Conservation (phyloP, 2,329 filamentous ascomycete species). For the Sphaerulina vaccinii region DNA sequence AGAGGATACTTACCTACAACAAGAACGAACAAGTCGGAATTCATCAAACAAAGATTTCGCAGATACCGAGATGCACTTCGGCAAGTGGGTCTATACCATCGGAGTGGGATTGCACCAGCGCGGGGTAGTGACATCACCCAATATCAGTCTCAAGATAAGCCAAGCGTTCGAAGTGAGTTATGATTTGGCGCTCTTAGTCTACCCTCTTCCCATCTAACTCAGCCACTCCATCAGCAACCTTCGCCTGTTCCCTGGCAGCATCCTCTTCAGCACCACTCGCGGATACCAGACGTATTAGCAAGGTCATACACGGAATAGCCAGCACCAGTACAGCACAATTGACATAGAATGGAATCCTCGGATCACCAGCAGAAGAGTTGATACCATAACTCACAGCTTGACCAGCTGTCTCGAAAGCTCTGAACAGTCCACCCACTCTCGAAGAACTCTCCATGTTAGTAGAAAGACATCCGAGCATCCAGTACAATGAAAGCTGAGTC, state of each 20-base stretch:
- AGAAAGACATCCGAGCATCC: conserved; percentile 41
- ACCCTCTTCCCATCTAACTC: background rate
- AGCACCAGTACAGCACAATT: conserved; percentile 24
- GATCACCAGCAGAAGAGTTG: conserved; percentile 19
- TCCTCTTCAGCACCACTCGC: conserved; percentile 5
- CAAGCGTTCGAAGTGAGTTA: too few relatives aligned
- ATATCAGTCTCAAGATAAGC: too few relatives aligned
- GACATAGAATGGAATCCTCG: conserved; percentile 19
- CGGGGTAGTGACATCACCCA: too few relatives aligned
- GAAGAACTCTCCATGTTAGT: conserved; percentile 37
- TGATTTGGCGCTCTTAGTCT: too few relatives aligned
- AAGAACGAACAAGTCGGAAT: too few relatives aligned
- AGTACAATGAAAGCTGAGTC: conserved; percentile 36
- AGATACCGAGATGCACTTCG: too few relatives aligned
- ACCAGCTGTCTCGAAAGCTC: conserved; percentile 50
- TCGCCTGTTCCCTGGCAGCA: background rate
- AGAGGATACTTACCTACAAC: too few relatives aligned
- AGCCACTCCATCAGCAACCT: background rate
- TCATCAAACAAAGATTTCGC: too few relatives aligned
- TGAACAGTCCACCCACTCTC: conserved; percentile 33
- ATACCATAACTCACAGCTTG: conserved; percentile 33
- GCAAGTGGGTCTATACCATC: too few relatives aligned
- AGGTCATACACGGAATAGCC: conserved; percentile 23
- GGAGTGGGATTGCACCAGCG: too few relatives aligned
- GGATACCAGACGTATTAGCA: conserved; percentile 22